Base-by-base conservation (phyloP, 192 early-diverging fungal genomes). In the Spizellomyces sp. region DNA sequence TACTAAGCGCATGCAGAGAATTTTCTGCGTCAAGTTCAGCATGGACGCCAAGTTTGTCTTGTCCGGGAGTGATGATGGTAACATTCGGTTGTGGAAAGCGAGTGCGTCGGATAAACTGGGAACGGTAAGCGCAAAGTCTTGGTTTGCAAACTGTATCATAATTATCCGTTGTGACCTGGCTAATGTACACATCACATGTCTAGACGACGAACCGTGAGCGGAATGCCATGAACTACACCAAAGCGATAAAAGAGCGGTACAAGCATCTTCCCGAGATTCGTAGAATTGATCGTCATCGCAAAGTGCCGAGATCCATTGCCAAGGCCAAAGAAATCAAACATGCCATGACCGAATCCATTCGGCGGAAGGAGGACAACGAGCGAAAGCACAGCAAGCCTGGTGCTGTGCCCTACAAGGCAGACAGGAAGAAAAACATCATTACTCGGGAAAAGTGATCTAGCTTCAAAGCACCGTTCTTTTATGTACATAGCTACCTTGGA, bases 1-100 rank as follows among this genome's bases (percentile, higher is more conserved):
- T 81, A 94, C 96, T 9, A 95, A 97, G 80, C 93, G 98, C 62
- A 99, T 99, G 98, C 98, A 98, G 78, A 72, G 80, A 15, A 88
- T 98, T 42, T 98, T 97, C 75, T 91, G 91, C 64, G 96, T 95
- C 19, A 88, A 91, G 65, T 99, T 85, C 78, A 91, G 89, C 58
- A 94, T 96, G 93, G 98, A 99, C 77, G 86, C 88, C 75, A 96
- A 94, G 60, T 99, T 89, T 76, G 90, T 99, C 6, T 74, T 99
- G 22, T 96, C 94, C 9, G 98, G 96, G 10, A 94, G 92, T 22
- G 96, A 99, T 77, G 98, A 99, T 78, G 96, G 96, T 67, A 99
- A 95, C 76, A 83, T 99, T 74, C 90, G 98, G 50, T 71, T 99
- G 62, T 99, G 98, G 98, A 98, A 96, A 76, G 95, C 95, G 1